These are phyloP conservation scores for Paramecium sonneborni DNA, from an alignment of 73 alveolate genomes.

Conservation along the genomic window DNA sequence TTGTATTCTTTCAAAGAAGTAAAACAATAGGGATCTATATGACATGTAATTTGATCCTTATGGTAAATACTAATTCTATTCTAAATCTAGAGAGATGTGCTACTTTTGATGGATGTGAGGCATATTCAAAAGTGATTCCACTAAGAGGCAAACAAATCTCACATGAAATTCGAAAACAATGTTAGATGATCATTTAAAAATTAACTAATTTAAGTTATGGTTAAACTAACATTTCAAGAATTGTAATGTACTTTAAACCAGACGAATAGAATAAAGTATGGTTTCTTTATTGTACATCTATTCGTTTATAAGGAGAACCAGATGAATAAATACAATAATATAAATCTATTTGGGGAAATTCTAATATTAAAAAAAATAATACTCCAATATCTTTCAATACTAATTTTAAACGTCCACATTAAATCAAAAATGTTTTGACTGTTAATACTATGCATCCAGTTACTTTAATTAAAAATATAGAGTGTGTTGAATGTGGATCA, in stretches of 20 bases:
- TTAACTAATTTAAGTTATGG: slow-evolving; percentile 53
- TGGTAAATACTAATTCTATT: neutral
- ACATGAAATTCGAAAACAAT: slow-evolving; percentile 58
- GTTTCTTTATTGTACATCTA: slow-evolving; percentile 52
- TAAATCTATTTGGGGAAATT: slow-evolving; percentile 38
- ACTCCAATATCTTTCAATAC: slow-evolving; percentile 62
- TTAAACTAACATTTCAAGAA: slow-evolving; percentile 48
- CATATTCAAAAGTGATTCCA: slow-evolving; percentile 58
- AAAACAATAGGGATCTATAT: slow-evolving; percentile 47
- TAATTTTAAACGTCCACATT: slow-evolving; percentile 51
- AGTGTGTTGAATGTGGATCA: slow-evolving; percentile 60
- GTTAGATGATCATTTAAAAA: slow-evolving; percentile 56
- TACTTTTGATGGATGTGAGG: slow-evolving; percentile 65
- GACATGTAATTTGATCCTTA: slow-evolving; percentile 65
- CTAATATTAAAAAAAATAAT: slow-evolving; percentile 32
- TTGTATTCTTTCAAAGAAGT: slow-evolving; percentile 55
- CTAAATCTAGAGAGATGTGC: slow-evolving; percentile 19
- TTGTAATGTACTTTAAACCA: slow-evolving; percentile 58
- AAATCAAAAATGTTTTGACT: slow-evolving; percentile 38
- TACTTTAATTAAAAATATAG: slow-evolving; percentile 27
- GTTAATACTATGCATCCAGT: slow-evolving; percentile 66
- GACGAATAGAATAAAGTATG: slow-evolving; percentile 35
- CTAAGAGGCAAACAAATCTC: slow-evolving; percentile 66
- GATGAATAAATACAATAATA: slow-evolving; percentile 1
- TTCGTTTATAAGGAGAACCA: slow-evolving; percentile 57